Evolutionary conservation across 2,329 filamentous ascomycete species (phyloP).

Genomic region (Ceratocystis huliohia): DNA sequence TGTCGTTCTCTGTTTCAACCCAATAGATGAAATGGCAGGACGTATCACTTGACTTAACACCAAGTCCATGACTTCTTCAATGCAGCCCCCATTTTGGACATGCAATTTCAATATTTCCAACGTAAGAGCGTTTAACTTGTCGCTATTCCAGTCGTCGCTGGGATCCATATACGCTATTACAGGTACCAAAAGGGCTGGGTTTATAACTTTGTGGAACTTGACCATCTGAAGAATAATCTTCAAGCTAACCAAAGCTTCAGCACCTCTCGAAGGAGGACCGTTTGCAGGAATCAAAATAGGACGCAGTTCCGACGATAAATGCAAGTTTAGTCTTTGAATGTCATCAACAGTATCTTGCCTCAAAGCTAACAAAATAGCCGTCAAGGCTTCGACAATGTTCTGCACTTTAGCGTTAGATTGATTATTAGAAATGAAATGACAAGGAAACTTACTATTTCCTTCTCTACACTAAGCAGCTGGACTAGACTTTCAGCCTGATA

Average conservation of each 20-base stretch:
- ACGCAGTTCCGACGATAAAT: neutral
- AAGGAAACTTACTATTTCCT: neutral
- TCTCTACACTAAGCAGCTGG: neutral
- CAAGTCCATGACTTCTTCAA: constrained; percentile 12
- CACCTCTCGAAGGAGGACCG: neutral
- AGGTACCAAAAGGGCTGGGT: neutral
- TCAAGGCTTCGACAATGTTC: neutral
- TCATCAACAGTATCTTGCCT: neutral
- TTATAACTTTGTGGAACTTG: neutral
- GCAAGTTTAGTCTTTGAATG: neutral
- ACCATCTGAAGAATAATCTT: neutral
- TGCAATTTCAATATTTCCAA: neutral
- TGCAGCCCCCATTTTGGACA: neutral
- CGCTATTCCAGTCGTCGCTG: neutral
- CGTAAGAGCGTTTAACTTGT: neutral
- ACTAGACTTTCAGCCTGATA: neutral
- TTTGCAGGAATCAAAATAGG: neutral
- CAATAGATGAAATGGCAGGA: neutral
- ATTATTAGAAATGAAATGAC: neutral
- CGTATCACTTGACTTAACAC: constrained; percentile 6
- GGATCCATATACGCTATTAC: constrained; percentile 4
- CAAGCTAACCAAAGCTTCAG: neutral
- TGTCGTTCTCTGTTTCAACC: neutral
- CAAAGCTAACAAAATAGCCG: neutral
- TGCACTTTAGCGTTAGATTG: neutral